These are phyloP conservation scores for Liquidambar formosana DNA, from an alignment of 164 flowering plant genomes.

Conservation along the genomic window DNA sequence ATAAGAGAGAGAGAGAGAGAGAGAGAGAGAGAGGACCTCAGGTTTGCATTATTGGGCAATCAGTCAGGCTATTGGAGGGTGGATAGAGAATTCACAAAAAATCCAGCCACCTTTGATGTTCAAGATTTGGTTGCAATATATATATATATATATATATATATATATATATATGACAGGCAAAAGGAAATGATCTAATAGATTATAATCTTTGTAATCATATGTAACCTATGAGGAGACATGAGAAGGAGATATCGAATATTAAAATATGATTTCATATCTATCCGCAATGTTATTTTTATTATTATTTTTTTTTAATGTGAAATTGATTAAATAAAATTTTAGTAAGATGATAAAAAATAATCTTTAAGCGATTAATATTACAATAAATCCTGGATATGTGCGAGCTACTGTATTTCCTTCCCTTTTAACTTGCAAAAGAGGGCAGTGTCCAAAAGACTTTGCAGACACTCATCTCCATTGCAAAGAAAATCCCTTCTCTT, in stretches of 20 bases:
- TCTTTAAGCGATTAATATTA: too few relatives aligned
- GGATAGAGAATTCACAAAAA: slow-evolving; percentile 4
- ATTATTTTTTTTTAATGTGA: too few relatives aligned
- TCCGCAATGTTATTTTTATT: too few relatives aligned
- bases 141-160: neutral
- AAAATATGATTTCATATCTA: too few relatives aligned
- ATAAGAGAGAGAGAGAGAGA: neutral
- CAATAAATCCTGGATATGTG: too few relatives aligned
- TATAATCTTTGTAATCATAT: neutral
- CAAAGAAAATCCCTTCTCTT: too few relatives aligned
- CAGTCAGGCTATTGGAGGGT: slow-evolving; percentile 1
- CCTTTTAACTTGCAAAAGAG: too few relatives aligned
- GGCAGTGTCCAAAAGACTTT: too few relatives aligned
- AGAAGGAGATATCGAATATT: neutral
- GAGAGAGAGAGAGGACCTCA: neutral
- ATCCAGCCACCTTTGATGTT: neutral
- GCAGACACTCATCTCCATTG: too few relatives aligned
- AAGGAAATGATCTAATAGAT: neutral
- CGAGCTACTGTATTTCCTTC: too few relatives aligned
- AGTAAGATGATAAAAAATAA: too few relatives aligned
- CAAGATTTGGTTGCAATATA: slow-evolving; percentile 6
- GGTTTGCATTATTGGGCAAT: slow-evolving; percentile 7
- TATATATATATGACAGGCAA: neutral
- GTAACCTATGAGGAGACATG: neutral
- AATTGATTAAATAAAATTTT: too few relatives aligned